Base-by-base conservation (phyloP, 345 rosid species). In the Citrus trifoliata region DNA sequence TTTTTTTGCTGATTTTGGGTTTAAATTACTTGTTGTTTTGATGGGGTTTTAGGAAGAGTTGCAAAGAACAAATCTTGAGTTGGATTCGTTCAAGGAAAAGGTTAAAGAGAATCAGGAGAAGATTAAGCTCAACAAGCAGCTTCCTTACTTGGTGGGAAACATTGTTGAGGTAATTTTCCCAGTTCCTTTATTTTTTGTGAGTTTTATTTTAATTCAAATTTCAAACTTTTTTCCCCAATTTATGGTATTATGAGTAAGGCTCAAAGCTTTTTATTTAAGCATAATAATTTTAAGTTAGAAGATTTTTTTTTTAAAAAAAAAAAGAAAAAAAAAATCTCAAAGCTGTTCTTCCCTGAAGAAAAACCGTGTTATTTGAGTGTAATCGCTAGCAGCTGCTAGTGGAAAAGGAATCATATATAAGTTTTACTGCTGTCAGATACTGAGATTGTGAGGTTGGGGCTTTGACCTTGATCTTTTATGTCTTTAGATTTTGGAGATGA, bases 131-230 rank as follows among this genome's bases (percentile, higher is more conserved):
- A 95, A 95, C 81, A 95, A 95, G 92, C 99, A 97, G 83, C 90
- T 97, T 4, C 99, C 99, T 69, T 97, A 97, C 86, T 84, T 97
- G 86, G 99, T 97, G 48, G 99, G 99, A 60, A 97, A 97, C 88
- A 94, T 97, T 30, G 99, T 97, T 4, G 98, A 97, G 98, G 99
- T 97, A 80, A 71, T 53, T 75, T 28, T 12, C 48, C 18, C 51
- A 46, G 51, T 46, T 13, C 16, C 18, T 46, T 46, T 46, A 46
- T 46, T 46, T 46, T 46, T 46, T 3, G 1, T 42, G 3, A 42
- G 16, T 42, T 42, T 13, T 3, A 46, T 12, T 46, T 46, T 46
- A 33, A 6, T 68, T 42, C 7, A 4, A 42, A 68, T n/a, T 40
- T 42, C 4, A 24, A 24, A 68, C 19, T 6, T 24, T 24, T 25